Conservation (phyloP, 805 yeast genomes). For the Kuraishia ogatae region DNA sequence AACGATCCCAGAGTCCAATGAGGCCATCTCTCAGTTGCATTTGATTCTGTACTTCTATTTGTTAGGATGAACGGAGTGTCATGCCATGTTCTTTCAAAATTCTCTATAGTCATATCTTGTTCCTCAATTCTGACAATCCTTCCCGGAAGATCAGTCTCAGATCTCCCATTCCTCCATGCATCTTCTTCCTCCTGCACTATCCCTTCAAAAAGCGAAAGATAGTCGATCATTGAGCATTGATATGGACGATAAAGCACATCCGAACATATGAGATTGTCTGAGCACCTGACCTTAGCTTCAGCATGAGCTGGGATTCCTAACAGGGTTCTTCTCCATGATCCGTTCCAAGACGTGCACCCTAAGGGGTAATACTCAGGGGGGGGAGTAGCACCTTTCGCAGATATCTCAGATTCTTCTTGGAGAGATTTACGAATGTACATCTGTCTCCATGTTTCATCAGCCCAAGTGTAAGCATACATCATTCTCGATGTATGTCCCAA, state of each 20-base stretch:
- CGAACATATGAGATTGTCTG: constrained; percentile 50
- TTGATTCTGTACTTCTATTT: constrained; percentile 5
- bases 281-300: constrained; percentile 38
- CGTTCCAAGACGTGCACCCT: constrained; percentile 46
- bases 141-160: constrained; percentile 11
- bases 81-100: constrained; percentile 38
- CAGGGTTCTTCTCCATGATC: constrained; percentile 72
- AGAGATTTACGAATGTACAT: constrained; percentile 29
- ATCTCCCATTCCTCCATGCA: constrained; percentile 9
- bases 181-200: constrained; percentile 37
- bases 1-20: constrained; percentile 49
- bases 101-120: constrained; percentile 27
- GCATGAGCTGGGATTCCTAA: constrained; percentile 23
- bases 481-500: constrained; percentile 56
- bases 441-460: constrained; percentile 78
- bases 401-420: constrained; percentile 7
- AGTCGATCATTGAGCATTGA: constrained; percentile 69
- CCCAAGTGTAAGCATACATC: constrained; percentile 62
- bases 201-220: constrained; percentile 36
- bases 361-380: constrained; percentile 12
- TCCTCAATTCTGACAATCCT: constrained; percentile 49
- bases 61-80: constrained; percentile 59
- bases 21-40: constrained; percentile 49
- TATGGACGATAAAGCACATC: constrained; percentile 78
- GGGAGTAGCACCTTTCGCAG: constrained; percentile 3